phyloP scores from a whole-genome alignment of 768 basidiomycete genomes.

The Pholiota conissans region DNA sequence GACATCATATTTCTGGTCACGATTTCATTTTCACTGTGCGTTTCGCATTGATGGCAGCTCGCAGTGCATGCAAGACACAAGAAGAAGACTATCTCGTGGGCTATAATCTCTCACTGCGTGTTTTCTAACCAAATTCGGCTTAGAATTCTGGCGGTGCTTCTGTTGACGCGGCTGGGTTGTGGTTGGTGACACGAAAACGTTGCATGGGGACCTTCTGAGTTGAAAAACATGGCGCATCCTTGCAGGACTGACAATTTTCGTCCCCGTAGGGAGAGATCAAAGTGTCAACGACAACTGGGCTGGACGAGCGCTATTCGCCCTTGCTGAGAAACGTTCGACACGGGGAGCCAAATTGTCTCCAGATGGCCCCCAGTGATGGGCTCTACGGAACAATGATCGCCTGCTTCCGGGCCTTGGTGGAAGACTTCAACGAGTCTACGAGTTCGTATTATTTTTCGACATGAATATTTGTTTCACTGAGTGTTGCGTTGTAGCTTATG shows the following conservation, averaged over 20 bases:
- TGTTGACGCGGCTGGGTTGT: not conserved
- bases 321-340: not conserved
- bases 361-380: not conserved
- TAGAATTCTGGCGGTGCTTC: not conserved
- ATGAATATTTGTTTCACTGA: not conserved
- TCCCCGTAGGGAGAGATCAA: not conserved
- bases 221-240: not conserved
- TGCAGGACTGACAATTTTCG: not conserved
- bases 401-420: not conserved
- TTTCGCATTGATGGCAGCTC: not conserved
- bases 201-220: not conserved
- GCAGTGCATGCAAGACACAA: not conserved
- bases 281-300: not conserved
- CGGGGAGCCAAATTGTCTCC: not conserved
- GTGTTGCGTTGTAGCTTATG: not conserved
- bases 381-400: not conserved
- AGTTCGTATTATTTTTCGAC: not conserved
- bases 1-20: not conserved
- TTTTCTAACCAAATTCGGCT: not conserved
- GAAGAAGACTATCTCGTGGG: not conserved
- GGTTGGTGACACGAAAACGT: not conserved
- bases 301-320: not conserved
- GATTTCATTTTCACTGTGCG: not conserved
- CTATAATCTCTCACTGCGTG: slow-evolving; percentile 3
- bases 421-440: not conserved